These are phyloP conservation scores for Salvia sclarea DNA, from an alignment of 305 asterid species.

Conservation along the genomic window DNA sequence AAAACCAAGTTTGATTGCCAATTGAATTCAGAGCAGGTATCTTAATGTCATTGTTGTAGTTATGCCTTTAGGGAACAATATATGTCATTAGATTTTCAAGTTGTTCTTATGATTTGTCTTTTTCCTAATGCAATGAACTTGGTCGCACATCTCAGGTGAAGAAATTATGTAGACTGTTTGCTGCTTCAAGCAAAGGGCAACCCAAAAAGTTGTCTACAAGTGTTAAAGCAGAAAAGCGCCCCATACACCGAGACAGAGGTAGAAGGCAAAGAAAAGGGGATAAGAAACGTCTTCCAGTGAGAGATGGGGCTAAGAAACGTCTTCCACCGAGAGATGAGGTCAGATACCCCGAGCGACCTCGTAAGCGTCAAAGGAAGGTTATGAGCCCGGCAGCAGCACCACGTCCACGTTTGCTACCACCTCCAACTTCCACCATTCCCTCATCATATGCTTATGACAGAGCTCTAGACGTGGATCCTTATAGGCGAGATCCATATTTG, in stretches of 20 bases:
- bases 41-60: not conserved
- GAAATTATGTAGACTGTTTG: conserved; percentile 64
- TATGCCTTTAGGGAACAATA: not conserved
- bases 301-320: conserved; percentile 40
- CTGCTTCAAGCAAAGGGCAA: conserved; percentile 39
- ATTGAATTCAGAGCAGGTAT: conserved; percentile 75
- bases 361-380: conserved; percentile 43
- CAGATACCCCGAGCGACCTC: conserved; percentile 39
- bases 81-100: conserved; percentile 6
- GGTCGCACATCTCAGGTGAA: conserved; percentile 53
- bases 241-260: conserved; percentile 33
- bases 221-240: conserved; percentile 38
- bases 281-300: conserved; percentile 36
- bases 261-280: conserved; percentile 32
- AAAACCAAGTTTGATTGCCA: conserved; percentile 63
- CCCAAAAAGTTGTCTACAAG: conserved; percentile 34
- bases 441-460: conserved; percentile 48
- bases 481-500: conserved; percentile 40
- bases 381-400: conserved; percentile 34
- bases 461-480: conserved; percentile 42
- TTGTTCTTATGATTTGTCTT: conserved; percentile 12
- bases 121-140: conserved; percentile 11
- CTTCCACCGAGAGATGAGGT: conserved; percentile 39
- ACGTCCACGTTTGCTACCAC: conserved; percentile 34
- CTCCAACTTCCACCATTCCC: conserved; percentile 35